Conservation (phyloP, 805 yeast species). For the Priceomyces carsonii region DNA sequence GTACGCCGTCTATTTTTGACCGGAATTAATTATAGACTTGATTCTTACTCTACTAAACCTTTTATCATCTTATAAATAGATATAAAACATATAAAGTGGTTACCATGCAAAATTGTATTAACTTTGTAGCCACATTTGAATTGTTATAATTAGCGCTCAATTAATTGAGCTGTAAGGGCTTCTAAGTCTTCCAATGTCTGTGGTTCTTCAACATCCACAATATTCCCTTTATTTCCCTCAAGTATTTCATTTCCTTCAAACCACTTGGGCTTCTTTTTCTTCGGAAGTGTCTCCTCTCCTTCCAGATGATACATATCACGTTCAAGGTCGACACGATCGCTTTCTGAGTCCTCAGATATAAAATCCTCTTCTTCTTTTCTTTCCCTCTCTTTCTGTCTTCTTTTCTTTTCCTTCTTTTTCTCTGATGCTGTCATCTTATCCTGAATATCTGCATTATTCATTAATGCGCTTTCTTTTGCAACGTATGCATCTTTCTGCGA, state of each 20-base stretch:
- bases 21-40: no score
- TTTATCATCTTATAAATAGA: no score
- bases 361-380: slow-evolving; percentile 48
- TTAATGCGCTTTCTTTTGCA: slow-evolving; percentile 60
- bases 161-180: slow-evolving; percentile 66
- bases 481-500: slow-evolving; percentile 70
- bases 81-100: no score
- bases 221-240: slow-evolving; percentile 20
- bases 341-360: slow-evolving; percentile 32
- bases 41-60: no score
- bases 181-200: slow-evolving; percentile 92
- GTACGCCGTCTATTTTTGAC: slow-evolving; percentile 26
- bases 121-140: no score
- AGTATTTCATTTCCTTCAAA: slow-evolving; percentile 33
- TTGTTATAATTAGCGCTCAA: slow-evolving; percentile 19
- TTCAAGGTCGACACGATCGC: slow-evolving; percentile 42
- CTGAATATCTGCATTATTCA: slow-evolving; percentile 69
- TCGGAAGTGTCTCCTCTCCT: slow-evolving; percentile 34
- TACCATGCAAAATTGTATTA: no score
- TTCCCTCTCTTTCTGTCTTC: slow-evolving; percentile 81
- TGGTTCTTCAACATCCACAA: slow-evolving; percentile 83
- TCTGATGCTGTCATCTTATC: slow-evolving; percentile 79
- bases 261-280: slow-evolving; percentile 50
- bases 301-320: slow-evolving; percentile 42
- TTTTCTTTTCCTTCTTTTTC: slow-evolving; percentile 84